Percentiles rank a stretch among this genome's conserved stretches.
These are phyloP conservation scores for Friedmanniomyces endolithicus DNA, from an alignment of 495 filamentous ascomycete species.

Conservation along the genomic window DNA sequence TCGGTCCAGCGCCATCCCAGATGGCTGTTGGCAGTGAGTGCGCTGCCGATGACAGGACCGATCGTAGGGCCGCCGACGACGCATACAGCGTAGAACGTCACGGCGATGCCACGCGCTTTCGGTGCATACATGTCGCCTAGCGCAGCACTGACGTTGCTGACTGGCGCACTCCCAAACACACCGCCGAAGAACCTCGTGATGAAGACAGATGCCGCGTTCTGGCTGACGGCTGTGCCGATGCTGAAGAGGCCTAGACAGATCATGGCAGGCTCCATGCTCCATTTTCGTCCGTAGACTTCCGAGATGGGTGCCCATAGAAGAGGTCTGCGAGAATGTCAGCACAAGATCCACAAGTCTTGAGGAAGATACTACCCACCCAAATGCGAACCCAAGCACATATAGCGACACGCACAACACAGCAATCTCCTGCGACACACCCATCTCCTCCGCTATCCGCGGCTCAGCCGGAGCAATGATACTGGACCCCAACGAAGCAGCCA, in stretches of 20 bases:
- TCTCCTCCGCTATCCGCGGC: constrained; percentile 29
- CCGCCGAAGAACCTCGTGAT: constrained; percentile 29
- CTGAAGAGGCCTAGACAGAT: constrained; percentile 34
- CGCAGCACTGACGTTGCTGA: constrained; percentile 34
- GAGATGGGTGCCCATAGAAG: constrained; percentile 32
- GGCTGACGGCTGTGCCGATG: constrained; percentile 27
- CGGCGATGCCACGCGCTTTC: constrained; percentile 29
- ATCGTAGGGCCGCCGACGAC: constrained; percentile 32
- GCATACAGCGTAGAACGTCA: constrained; percentile 30
- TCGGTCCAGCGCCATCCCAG: constrained; percentile 23
- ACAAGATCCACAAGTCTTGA: background rate
- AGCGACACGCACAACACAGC: constrained; percentile 26
- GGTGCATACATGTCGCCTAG: constrained; percentile 40
- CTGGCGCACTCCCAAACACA: constrained; percentile 22
- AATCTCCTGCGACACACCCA: constrained; percentile 30
- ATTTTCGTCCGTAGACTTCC: constrained; percentile 34
- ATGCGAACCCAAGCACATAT: constrained; percentile 27
- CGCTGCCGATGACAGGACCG: constrained; percentile 23
- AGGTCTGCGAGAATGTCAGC: constrained; percentile 10
- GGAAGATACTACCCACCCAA: constrained; percentile 12
- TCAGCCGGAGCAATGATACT: constrained; percentile 41
- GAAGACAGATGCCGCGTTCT: constrained; percentile 21
- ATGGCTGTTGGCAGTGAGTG: constrained; percentile 17
- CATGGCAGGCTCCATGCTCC: constrained; percentile 37
- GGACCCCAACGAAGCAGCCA: constrained; percentile 38